phyloP scores from a whole-genome alignment of 768 basidiomycete genomes.

The Leccinum subtestaceum region DNA sequence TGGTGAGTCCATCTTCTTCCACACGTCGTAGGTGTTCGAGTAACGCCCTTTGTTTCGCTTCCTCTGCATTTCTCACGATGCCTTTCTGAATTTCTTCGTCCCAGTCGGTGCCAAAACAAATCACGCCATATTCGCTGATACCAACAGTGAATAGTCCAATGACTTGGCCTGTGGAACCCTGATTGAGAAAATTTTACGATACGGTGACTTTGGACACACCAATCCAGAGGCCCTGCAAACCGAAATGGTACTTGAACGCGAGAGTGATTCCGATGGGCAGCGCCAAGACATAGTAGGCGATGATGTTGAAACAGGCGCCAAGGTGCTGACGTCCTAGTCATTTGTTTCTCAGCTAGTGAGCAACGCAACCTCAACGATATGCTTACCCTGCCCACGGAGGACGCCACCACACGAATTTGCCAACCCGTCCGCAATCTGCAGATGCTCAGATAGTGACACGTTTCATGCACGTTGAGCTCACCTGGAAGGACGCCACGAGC shows the following conservation, averaged over 20 bases:
- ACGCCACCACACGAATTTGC: slow-evolving; percentile 51
- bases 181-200: slow-evolving; percentile 9
- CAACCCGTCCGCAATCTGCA: slow-evolving; percentile 48
- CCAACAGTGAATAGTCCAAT: slow-evolving; percentile 72
- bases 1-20: slow-evolving; percentile 14
- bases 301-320: slow-evolving; percentile 69
- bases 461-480: slow-evolving; percentile 8
- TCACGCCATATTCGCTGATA: slow-evolving; percentile 60
- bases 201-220: slow-evolving; percentile 25
- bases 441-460: neutral
- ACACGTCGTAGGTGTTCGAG: slow-evolving; percentile 20
- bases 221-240: slow-evolving; percentile 52
- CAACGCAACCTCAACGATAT: neutral
- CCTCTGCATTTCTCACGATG: slow-evolving; percentile 34
- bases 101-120: slow-evolving; percentile 54
- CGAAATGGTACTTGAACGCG: slow-evolving; percentile 44
- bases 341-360: slow-evolving; percentile 4
- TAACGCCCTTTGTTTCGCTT: slow-evolving; percentile 30
- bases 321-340: slow-evolving; percentile 56
- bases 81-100: slow-evolving; percentile 43
- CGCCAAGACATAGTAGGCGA: slow-evolving; percentile 59
- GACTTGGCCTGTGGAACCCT: slow-evolving; percentile 54
- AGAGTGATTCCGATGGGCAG: slow-evolving; percentile 51
- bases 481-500: slow-evolving; percentile 55
- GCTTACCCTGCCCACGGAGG: slow-evolving; percentile 46